Evolutionary conservation across 2,329 filamentous ascomycete species (phyloP).

Genomic region (Trichoderma sp.): DNA sequence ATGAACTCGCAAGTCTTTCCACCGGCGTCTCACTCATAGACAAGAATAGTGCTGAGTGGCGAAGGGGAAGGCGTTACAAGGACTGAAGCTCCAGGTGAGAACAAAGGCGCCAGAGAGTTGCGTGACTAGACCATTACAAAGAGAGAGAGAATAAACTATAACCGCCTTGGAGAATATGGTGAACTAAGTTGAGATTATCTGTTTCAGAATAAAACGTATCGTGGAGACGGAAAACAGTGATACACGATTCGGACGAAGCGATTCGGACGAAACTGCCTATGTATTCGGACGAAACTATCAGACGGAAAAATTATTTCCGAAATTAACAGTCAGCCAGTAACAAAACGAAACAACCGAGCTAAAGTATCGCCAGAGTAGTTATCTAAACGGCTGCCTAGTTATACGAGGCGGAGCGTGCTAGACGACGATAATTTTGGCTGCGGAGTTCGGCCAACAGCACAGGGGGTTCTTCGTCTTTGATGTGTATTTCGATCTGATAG

Average conservation of each 20-base stretch:
- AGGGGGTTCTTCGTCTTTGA: background rate
- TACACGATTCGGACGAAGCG: background rate
- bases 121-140: background rate
- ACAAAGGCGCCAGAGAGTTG: background rate
- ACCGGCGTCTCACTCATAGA: background rate
- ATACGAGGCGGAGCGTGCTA: background rate
- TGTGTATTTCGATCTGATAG: background rate
- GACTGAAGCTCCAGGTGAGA: background rate
- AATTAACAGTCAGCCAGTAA: background rate
- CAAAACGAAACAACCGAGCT: background rate
- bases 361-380: background rate
- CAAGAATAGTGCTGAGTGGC: background rate
- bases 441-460: background rate
- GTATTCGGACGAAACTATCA: background rate
- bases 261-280: background rate
- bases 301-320: background rate
- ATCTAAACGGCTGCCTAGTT: background rate
- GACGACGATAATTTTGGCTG: background rate
- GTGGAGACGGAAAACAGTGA: background rate
- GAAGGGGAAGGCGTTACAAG: background rate
- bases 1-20: background rate
- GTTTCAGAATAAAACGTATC: background rate
- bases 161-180: background rate
- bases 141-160: background rate
- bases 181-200: background rate